Base-by-base conservation (phyloP, 2,329 filamentous ascomycete genomes). In the Penicillium sp. region DNA sequence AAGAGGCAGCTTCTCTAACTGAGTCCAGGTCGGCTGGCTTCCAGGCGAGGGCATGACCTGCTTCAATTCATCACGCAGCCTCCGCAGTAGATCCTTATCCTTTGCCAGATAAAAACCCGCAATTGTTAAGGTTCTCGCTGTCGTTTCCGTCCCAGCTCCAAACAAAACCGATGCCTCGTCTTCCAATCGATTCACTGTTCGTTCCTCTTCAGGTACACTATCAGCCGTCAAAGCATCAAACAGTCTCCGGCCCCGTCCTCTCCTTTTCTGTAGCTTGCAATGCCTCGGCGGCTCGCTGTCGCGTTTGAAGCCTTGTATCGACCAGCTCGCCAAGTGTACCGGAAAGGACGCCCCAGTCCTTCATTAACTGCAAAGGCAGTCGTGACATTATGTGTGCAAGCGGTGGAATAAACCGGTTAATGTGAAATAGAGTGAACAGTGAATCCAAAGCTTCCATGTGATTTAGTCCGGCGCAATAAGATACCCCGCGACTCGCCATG, bases 171-270 rank as follows among this genome's bases (percentile, higher is more conserved):
- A 51, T 5, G 63, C 61, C 43, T 74, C 71, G 29, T 70, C 67
- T 16, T 66, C 54, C 6, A 74, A 42, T 3, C 70, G 62, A 40
- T 61, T 54, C 5, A 61, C 36, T 0, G 53, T 69, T 37, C 73
- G 73, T 44, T 80, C 75, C 5, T 73, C 60, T 1, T 55, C 59
- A 8, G 63, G 71, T 19, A 79, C 34, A 1, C 66, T 55, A 1
- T 70, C 70, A 34, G 73, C 67, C 2, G 70, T 48, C 31, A 74
- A 42, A 3, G 63, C 62, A 24, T 70, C 29, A 71, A 68, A 51
- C 59, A 73, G 56, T 69, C 26, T 56, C 43, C 2, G 10, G 13
- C 19, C 48, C 36, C 13, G n/a, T 14, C 2, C 40, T 11, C 24
- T 48, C 50, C 33, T 43, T 37, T 26, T 51, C 18, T 3, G n/a